phyloP scores from a whole-genome alignment of 2,329 filamentous ascomycete genomes.

The Paracamarosporium sp. region DNA sequence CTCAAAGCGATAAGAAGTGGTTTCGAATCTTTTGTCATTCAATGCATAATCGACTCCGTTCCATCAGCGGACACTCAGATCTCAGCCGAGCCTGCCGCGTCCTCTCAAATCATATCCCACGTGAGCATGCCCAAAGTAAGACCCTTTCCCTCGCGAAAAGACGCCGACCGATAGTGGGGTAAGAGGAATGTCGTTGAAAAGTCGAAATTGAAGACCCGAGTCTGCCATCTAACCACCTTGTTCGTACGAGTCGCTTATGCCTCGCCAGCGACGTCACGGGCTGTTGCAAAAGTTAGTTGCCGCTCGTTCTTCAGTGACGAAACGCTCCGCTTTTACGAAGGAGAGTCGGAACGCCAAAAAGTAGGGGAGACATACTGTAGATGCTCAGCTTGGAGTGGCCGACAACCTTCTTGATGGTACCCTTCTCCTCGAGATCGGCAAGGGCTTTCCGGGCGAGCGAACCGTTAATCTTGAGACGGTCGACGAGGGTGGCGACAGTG shows the following conservation, averaged over 20 bases:
- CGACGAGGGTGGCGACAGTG: conserved; percentile 97
- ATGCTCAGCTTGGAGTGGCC: conserved; percentile 97
- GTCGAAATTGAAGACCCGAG: conserved; percentile 32
- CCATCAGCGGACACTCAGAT: conserved; percentile 18
- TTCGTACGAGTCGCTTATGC: conserved; percentile 34
- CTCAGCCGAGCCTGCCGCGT: conserved; percentile 28
- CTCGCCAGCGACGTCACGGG: conserved; percentile 47
- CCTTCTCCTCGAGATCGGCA: conserved; percentile 94
- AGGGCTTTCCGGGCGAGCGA: conserved; percentile 91
- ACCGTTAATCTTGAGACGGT: conserved; percentile 99
- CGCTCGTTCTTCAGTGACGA: no score
- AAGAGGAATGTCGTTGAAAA: conserved; percentile 42
- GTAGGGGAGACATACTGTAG: conserved; percentile 74
- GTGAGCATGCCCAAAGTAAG: conserved; percentile 39
- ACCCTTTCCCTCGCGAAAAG: conserved; percentile 39
- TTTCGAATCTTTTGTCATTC: conserved; percentile 44
- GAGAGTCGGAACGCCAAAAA: neutral
- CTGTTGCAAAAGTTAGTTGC: conserved; percentile 30
- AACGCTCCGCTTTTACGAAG: no score
- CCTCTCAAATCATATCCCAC: conserved; percentile 41
- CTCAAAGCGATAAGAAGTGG: conserved; percentile 10
- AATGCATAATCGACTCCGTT: conserved; percentile 40
- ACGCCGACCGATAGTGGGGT: conserved; percentile 43
- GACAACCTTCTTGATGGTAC: conserved; percentile 97
- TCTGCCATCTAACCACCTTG: conserved; percentile 30